Evolutionary conservation across 2,329 filamentous ascomycete species (phyloP).

Genomic region (Microdochium trichocladiopsis): DNA sequence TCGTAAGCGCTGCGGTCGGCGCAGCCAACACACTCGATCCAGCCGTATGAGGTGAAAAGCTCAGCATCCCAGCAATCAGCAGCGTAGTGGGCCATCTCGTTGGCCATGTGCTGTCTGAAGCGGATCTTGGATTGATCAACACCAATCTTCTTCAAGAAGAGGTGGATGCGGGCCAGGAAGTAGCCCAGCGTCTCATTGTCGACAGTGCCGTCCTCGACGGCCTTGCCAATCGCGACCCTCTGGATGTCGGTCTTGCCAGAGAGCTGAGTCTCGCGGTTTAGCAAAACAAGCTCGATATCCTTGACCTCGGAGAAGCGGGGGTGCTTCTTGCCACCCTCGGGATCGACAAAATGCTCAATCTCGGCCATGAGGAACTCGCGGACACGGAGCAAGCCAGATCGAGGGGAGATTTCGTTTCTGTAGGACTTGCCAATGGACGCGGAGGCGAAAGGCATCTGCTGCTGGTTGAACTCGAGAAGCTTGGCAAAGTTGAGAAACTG

Average conservation of each 20-base stretch:
- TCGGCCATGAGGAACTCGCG: slow-evolving; percentile 98
- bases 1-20: slow-evolving; percentile 95
- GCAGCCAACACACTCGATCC: slow-evolving; percentile 97
- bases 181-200: slow-evolving; percentile 98
- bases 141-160: slow-evolving; percentile 84
- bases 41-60: slow-evolving; percentile 83
- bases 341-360: slow-evolving; percentile 97
- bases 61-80: slow-evolving; percentile 98
- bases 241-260: slow-evolving; percentile 73
- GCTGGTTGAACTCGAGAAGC: slow-evolving; percentile 92
- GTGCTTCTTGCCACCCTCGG: slow-evolving; percentile 91
- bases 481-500: slow-evolving; percentile 98
- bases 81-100: slow-evolving; percentile 80
- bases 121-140: slow-evolving; percentile 82
- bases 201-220: slow-evolving; percentile 73
- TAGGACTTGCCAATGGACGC: slow-evolving; percentile 97
- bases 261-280: slow-evolving; percentile 80
- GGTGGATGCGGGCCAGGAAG: slow-evolving; percentile 88
- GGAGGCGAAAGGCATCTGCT: slow-evolving; percentile 92
- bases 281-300: slow-evolving; percentile 73
- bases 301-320: slow-evolving; percentile 79
- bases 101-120: slow-evolving; percentile 92
- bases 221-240: slow-evolving; percentile 74
- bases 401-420: slow-evolving; percentile 94
- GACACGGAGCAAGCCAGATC: slow-evolving; percentile 84